Base-by-base conservation (phyloP, 495 filamentous ascomycete genomes). In the Daldinia bambusicola region DNA sequence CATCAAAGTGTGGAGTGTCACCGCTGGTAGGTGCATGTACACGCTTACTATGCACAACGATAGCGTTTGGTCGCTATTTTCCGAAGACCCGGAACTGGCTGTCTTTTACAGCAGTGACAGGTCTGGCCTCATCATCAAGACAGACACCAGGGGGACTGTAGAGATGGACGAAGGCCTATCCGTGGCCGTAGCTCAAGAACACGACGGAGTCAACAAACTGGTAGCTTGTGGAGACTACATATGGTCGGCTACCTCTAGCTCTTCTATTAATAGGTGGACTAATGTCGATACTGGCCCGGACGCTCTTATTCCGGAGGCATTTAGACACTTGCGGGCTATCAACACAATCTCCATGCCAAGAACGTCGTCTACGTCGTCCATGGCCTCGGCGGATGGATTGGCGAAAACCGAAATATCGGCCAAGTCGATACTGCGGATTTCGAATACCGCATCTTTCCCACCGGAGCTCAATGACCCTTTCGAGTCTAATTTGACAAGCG, bases 1-100 rank as follows among this genome's bases (percentile, higher is more conserved):
- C 0, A 90, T 99, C 81, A 99, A 99, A 80, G 88, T 98, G 22
- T 99, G 95, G 95, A 98, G 93, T 55, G 87, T 98, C 52, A 94
- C 93, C 1, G 94, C 93, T 10, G 95, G 95, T 38, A 86, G 95
- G 66, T 98, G 95, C 84, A 92, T 98, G 90, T 92, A 98, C 80
- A 99, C 96, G 4, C 84, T 99, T 60, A 97, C 94, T 14, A 98
- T 98, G 95, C 95, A 99, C 77, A 97, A 95, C 77, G 93, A 96
- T 74, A 97, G 94, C 76, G 95, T 99, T 18, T 99, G 95, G 95
- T 95, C 93, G 31, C 85, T 99, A 18, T 96, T 91, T 75, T 97
- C 95, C 0, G 89, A 95, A 57, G 88, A 97, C 72, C 94, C 94
- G 7, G 83, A 90, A 51, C 86, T 99, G 2, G 90, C 90, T 4